phyloP scores from a whole-genome alignment of 306 rosid genomes.

The Arachis hypogaea region DNA sequence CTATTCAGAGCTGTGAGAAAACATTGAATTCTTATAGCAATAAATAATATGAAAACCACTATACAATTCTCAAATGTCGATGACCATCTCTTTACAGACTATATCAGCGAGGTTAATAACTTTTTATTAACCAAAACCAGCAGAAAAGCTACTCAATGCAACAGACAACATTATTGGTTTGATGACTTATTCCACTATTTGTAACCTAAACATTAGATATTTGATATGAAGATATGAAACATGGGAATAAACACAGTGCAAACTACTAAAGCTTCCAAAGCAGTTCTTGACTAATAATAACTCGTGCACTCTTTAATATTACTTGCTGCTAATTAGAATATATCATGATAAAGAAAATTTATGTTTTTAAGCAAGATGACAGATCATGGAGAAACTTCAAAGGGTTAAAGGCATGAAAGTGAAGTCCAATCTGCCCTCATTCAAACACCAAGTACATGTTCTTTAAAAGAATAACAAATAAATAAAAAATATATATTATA shows the following conservation, averaged over 20 bases:
- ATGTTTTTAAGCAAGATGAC: neutral
- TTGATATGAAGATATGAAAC: neutral
- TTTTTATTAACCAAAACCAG: neutral
- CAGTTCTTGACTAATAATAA: neutral
- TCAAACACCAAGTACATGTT: neutral
- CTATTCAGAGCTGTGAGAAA: neutral
- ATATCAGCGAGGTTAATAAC: neutral
- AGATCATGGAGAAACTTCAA: neutral
- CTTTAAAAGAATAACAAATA: too few species aligned
- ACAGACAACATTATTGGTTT: neutral
- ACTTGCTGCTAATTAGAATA: neutral
- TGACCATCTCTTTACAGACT: neutral
- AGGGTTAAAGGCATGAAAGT: neutral
- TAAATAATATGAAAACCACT: conserved; percentile 4
- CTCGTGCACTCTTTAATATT: neutral
- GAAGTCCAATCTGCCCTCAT: neutral
- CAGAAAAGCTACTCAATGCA: neutral
- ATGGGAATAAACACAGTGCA: neutral
- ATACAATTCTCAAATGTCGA: neutral
- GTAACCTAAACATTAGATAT: neutral
- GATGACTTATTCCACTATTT: neutral
- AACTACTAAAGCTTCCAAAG: neutral
- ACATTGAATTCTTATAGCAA: conserved; percentile 1
- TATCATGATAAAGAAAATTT: conserved; percentile 9
- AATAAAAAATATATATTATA: neutral